phyloP scores from a whole-genome alignment of 2,329 filamentous ascomycete species.

The Zalaria sp. region DNA sequence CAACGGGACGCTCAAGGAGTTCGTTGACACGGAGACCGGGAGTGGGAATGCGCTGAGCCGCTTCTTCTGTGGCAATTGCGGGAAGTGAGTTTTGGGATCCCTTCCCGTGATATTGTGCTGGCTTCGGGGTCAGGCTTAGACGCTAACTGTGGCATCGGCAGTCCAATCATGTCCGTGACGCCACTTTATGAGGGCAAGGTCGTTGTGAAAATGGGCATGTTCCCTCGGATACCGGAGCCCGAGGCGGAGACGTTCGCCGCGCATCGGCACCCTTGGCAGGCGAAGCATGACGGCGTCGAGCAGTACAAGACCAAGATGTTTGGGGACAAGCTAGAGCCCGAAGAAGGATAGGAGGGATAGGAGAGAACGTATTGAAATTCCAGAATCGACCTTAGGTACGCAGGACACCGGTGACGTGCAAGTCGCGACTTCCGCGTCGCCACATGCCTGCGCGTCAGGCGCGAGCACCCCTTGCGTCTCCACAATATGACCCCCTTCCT shows the following conservation, averaged over 20 bases:
- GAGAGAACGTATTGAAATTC: no score
- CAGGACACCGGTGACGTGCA: no score
- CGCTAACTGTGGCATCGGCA: conserved; percentile 10
- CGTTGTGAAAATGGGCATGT: conserved; percentile 37
- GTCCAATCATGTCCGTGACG: conserved; percentile 33
- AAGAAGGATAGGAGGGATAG: not conserved
- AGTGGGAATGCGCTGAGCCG: conserved; percentile 32
- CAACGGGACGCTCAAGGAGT: conserved; percentile 30
- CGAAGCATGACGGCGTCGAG: conserved; percentile 20
- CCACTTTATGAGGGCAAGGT: conserved; percentile 26
- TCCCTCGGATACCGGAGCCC: conserved; percentile 31
- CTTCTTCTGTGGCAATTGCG: conserved; percentile 32
- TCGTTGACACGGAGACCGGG: conserved; percentile 28
- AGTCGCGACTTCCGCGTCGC: no score
- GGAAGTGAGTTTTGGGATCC: conserved; percentile 22
- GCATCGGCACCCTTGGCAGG: conserved; percentile 31
- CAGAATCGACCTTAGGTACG: no score
- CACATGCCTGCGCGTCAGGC: no score
- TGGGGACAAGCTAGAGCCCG: conserved; percentile 2
- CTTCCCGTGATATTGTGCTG: not conserved
- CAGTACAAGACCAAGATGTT: conserved; percentile 22
- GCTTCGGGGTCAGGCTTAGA: not conserved
- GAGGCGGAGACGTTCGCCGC: conserved; percentile 30
- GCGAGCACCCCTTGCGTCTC: no score
- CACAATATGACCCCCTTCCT: no score